phyloP scores from a whole-genome alignment of 306 rosid genomes.

The Trifolium subterraneum region DNA sequence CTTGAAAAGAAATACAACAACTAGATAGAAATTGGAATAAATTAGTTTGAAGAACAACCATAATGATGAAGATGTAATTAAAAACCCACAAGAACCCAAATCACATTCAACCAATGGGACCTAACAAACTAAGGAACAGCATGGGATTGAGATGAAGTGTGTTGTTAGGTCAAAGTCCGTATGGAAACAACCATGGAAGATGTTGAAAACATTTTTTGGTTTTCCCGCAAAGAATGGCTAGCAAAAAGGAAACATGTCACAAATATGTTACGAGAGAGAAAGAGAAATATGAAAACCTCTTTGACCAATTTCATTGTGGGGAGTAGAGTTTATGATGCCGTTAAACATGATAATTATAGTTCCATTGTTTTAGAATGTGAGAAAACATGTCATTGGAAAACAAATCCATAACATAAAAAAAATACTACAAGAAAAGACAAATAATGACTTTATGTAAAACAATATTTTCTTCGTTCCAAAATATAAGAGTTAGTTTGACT shows the following conservation, averaged over 20 bases:
- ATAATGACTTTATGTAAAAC: too few species aligned
- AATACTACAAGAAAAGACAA: background rate
- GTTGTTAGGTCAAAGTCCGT: slow-evolving; percentile 25
- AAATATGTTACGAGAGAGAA: slow-evolving; percentile 26
- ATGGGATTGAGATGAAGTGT: slow-evolving; percentile 30
- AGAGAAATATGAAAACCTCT: slow-evolving; percentile 15
- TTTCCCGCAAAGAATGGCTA: slow-evolving; percentile 53
- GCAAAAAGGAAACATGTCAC: slow-evolving; percentile 27
- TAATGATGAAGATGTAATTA: slow-evolving; percentile 13
- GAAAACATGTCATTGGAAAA: background rate
- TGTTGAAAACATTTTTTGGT: slow-evolving; percentile 39
- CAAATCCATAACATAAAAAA: background rate
- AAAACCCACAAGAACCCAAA: slow-evolving; percentile 40
- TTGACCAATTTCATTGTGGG: slow-evolving; percentile 37
- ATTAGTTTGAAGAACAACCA: slow-evolving; percentile 17
- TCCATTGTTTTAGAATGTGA: slow-evolving; percentile 28
- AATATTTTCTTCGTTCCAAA: too few species aligned
- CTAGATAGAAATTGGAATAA: background rate
- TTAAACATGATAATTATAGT: slow-evolving; percentile 32
- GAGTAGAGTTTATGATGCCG: slow-evolving; percentile 39
- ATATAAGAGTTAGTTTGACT: too few species aligned
- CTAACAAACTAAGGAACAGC: slow-evolving; percentile 25
- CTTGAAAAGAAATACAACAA: slow-evolving; percentile 7
- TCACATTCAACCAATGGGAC: slow-evolving; percentile 23
- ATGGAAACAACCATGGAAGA: slow-evolving; percentile 43